phyloP scores from a whole-genome alignment of 1,284 basidiomycete genomes.

The Phellinidium pouzarii region DNA sequence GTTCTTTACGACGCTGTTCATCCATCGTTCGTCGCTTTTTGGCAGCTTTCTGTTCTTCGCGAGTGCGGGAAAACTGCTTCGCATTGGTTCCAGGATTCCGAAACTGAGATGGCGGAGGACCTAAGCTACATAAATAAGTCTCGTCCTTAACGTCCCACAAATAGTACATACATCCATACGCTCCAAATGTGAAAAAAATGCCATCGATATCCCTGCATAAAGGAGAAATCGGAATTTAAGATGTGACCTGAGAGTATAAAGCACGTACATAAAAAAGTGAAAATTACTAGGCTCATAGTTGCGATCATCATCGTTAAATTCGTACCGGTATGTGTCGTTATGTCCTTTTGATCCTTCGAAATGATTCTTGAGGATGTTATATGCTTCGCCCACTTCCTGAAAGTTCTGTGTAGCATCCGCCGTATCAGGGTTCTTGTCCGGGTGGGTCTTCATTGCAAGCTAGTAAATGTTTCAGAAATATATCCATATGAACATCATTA shows the following conservation, averaged over 20 bases:
- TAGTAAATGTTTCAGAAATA: constrained; percentile 24
- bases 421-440: constrained; percentile 65
- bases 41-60: constrained; percentile 49
- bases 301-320: constrained; percentile 26
- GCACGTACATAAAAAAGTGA: constrained; percentile 38
- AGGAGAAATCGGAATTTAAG: too few relatives aligned
- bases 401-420: constrained; percentile 60
- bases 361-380: constrained; percentile 51
- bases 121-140: background rate
- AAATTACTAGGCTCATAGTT: constrained; percentile 30
- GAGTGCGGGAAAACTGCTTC: constrained; percentile 42
- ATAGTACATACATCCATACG: background rate
- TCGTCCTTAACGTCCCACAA: background rate
- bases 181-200: too few relatives aligned
- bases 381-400: constrained; percentile 61
- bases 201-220: too few relatives aligned
- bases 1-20: constrained; percentile 38
- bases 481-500: constrained; percentile 7
- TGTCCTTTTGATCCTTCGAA: constrained; percentile 33
- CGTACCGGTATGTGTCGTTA: constrained; percentile 20
- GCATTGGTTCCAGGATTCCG: constrained; percentile 37
- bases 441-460: constrained; percentile 62
- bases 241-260: constrained; percentile 1
- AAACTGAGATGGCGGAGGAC: constrained; percentile 10
- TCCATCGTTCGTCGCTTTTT: constrained; percentile 43